Evolutionary conservation across 164 flowering plant genomes (phyloP), one percentile per base, ranked within the genome.

Genomic region (Aristolochia fimbriata): DNA sequence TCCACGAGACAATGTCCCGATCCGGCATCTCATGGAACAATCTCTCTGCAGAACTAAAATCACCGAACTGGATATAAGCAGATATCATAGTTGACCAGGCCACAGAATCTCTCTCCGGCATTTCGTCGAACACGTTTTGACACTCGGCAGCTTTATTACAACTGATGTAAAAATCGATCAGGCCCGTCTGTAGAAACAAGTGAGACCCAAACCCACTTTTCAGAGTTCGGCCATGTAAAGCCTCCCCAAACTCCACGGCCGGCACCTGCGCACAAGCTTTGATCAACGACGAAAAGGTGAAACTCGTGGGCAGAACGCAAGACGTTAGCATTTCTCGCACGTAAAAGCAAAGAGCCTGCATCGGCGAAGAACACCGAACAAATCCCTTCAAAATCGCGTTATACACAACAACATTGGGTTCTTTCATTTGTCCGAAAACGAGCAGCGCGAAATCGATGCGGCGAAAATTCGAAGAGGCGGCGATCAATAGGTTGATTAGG

Each of bases 1-100:
- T 90, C 88, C 91, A 87, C 0, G 95, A 60, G 5, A 84, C 83
- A 2, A 65, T 65, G 47, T 78, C 79, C 74, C 76, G 81, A 47
- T 74, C 86, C 4, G 88, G 83, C 87, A 87, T 85, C 49, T 67
- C 77, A 12, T 84, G 82, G 73, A 85, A 85, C 76, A 87, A 65
- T 21, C 24, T 60, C 66, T 74, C 64, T 1, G 91, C 92, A 47
- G 77, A 70, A 62, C 17, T 33, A 78, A 87, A 62, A 65, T 86
- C 83, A 27, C 86, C 83, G 19, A 27, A 66, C 23, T 79, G 71
- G 1, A 50, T 68, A 59, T 78, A 57, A 33, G 72, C 81, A 2
- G 80, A 71, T 68, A 87, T 61, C 88, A 87, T 80, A 0, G 86
- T 59, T 15, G 88, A 77, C 88, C 87, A 85, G 1, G 89, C 76